Evolutionary conservation across 2,329 filamentous ascomycete genomes (phyloP), one percentile per base, ranked within the genome.

Genomic region (Dissoconium aciculare): DNA sequence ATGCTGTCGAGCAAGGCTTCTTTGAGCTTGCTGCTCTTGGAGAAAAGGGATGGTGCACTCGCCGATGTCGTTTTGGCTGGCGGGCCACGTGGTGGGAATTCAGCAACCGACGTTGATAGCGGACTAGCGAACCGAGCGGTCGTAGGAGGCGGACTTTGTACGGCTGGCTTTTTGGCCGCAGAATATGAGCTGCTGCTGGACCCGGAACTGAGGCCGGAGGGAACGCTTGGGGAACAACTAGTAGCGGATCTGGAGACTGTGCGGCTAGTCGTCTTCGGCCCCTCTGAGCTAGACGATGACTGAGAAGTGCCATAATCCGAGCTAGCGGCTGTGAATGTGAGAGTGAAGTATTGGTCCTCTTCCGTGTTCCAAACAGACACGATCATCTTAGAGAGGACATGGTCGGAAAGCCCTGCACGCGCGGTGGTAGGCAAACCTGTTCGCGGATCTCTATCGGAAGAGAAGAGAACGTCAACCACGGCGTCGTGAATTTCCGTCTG

Each of bases 1-100:
- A 80, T 79, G 23, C 73, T 79, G 47, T 83, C 78, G 5, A 87
- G 58, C 12, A 85, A 63, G 1, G 78, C 78, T 48, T 85, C 78
- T 51, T 84, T 85, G 59, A 87, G 71, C 30, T 74, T 62, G 5
- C 69, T 71, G 32, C 80, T 70, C 49, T 84, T 87, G 44, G 80
- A 73, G 14, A 83, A 63, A 9, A 78, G 60, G 0, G 77, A 77
- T 0, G 76, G 72, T 2, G 69, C 63, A 33, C 64, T 66, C 0
- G 68, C 62, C n/a, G 64, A 52, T 4, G 65, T 58, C 6, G 63
- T 60, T 26, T 63, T 62, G 1, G 67, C 61, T 0, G 77, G 77
- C 1, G 75, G 74, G 0, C 75, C 76, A 46, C 71, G 61, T 0
- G 76, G 76, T 3, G 75, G 75, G 34, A 80, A 80, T 0, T 69